Percentiles rank a stretch among this genome's conserved stretches.
phyloP scores from a whole-genome alignment of 78 protist species.

The Dictyostelium firmibasis region DNA sequence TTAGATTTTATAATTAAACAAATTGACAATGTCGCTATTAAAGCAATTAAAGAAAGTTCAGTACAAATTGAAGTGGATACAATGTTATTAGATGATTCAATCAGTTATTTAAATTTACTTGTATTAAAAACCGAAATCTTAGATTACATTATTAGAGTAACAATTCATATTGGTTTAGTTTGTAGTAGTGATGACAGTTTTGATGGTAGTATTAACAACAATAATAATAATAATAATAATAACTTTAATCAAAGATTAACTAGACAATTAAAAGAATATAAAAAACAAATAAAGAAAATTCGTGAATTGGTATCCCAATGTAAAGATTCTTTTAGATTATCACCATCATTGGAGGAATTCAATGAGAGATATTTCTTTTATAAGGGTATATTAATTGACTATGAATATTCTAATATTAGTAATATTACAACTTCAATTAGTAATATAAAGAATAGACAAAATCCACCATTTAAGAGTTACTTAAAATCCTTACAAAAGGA shows the following conservation, averaged over 20 bases:
- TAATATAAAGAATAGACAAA: not conserved
- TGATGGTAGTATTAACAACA: too few relatives aligned
- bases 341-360: not conserved
- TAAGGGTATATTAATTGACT: slow-evolving; percentile 7
- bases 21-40: not conserved
- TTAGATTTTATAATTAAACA: not conserved
- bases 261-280: slow-evolving; percentile 7
- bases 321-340: not conserved
- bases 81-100: not conserved
- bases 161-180: not conserved
- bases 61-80: not conserved
- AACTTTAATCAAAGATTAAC: not conserved
- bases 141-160: not conserved
- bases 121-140: not conserved
- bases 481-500: not conserved
- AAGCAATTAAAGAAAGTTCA: not conserved
- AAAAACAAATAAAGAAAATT: not conserved
- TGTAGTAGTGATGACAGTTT: not conserved
- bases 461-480: slow-evolving; percentile 11
- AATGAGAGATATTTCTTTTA: not conserved
- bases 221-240: not conserved
- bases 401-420: not conserved
- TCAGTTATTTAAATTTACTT: not conserved
- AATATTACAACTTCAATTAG: not conserved
- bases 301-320: not conserved